Base-by-base conservation (phyloP, 108 stramenopile genomes). In the Bacterosira constricta region DNA sequence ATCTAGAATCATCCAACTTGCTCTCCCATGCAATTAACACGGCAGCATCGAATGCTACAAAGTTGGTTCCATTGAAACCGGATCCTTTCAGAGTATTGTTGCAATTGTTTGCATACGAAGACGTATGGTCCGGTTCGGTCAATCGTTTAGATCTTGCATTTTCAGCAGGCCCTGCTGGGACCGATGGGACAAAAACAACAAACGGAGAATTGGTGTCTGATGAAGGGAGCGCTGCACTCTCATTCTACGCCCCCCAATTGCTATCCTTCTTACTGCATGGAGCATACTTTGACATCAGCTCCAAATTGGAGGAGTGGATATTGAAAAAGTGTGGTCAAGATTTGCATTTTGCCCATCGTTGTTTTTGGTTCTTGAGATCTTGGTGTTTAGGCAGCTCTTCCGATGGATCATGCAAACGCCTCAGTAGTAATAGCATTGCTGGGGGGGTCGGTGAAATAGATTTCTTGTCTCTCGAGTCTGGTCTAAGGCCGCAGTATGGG, bases 251-350 rank as follows among this genome's bases (percentile, higher is more conserved):
- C 2, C 94, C 94, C 8, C 94, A 95, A 64, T 63, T 95, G 6
- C 59, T 95, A 27, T 91, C 88, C 3, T 95, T 95, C 66, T 70
- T 95, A 36, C 65, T 95, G n/a, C 90, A 95, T 73, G 90, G 90
- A 12, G 94, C 94, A 20, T 90, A 80, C 57, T 77, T 89, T 21
- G 83, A 86, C 17, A 85, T 91, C 17, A 63, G 75, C 7, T 44
- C 80, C 15, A 64, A 81, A 57, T 58, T 95, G 34, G 94, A 95
- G 66, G 74, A 79, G 23, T 95, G 91, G 90, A 86, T 95, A n/a
- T 68, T 95, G 47, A 76, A 87, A 6, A 86, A 79, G 34, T 95
- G 94, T 51, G 47, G 63, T 3, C 42, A 57, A 45, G 85, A 95
- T 67, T 41, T 92, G 6, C 82, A 85, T 58, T 95, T 95, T 83